Evolutionary conservation across 495 filamentous ascomycete species (phyloP).

Genomic region (Penicillium malachiteum): DNA sequence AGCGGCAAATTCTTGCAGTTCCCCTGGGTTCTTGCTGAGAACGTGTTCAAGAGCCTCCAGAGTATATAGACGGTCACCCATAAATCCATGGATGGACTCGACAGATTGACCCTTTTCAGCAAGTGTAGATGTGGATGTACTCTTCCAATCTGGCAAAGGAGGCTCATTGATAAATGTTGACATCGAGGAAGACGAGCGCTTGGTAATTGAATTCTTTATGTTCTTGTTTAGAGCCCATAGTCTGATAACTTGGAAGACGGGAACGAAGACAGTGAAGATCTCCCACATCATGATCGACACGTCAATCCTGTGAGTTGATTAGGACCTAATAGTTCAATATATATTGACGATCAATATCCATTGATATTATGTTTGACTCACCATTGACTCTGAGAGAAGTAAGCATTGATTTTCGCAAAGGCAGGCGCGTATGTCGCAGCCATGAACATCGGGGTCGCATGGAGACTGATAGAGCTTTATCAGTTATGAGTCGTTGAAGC

Average conservation of each 20-base stretch:
- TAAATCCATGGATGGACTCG: not conserved
- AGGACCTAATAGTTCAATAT: no score
- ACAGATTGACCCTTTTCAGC: conserved; percentile 3
- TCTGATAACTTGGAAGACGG: conserved; percentile 7
- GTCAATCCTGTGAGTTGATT: conserved; percentile 5
- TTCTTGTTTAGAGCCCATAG: conserved; percentile 1
- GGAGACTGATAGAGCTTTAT: conserved; percentile 7
- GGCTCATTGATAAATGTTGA: not conserved
- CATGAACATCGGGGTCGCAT: conserved; percentile 11
- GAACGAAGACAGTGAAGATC: conserved; percentile 14
- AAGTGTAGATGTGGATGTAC: conserved; percentile 7
- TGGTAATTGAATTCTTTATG: not conserved
- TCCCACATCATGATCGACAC: conserved; percentile 10
- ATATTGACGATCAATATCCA: not conserved
- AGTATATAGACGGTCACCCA: conserved; percentile 45
- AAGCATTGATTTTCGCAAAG: conserved; percentile 8
- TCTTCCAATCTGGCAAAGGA: no score
- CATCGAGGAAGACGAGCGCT: not conserved
- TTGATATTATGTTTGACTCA: not conserved
- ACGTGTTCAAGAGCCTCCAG: conserved; percentile 61
- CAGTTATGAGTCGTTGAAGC: not conserved
- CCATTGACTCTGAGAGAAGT: conserved; percentile 11
- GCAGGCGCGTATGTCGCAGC: conserved; percentile 8
- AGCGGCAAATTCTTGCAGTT: conserved; percentile 59
- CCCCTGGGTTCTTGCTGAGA: conserved; percentile 51